Base-by-base conservation (phyloP, 495 filamentous ascomycete species). In the Lophiotrema nucula region DNA sequence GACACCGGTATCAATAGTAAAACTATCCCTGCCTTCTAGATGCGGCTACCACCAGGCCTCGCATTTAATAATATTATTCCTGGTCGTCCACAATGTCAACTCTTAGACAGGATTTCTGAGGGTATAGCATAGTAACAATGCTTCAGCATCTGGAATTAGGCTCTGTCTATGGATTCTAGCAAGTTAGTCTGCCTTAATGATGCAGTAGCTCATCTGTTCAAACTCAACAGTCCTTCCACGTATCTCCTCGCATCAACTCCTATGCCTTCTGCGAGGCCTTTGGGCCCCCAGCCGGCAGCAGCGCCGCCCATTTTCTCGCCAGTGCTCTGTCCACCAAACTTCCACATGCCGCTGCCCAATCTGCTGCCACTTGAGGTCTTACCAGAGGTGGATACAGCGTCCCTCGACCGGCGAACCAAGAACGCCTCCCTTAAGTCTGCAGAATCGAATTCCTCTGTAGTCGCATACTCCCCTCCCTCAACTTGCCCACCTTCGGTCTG, bases 231-330 rank as follows among this genome's bases (percentile, higher is more conserved):
- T 12, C 82, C 85, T 66, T 95, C 91, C 56, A 96, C 88, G 74
- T 96, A 96, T 65, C 81, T 81, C 70, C 85, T 79, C 37, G 90
- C 88, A 80, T 96, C 90, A 54, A 96, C 77, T 0, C 91, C 91
- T 62, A 96, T 85, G 3, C 91, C 91, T 70, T 92, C 89, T n/a
- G 85, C 86, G 53, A 95, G 67, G 53, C 82, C 81, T 23, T 77
- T 79, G 0, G 87, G 81, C 11, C 81, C 82, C 53, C 82, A 84
- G 24, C 83, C 68, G 11, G 53, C 66, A 0, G 52, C 56, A 18
- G 24, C 49, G 23, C 49, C 62, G 10, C 58, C 54, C 58, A 53
- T 59, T 75, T 78, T 75, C 59, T 78, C 62, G 41, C n/a, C 58
- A 23, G 60, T 55, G 3, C 44, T 47, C 19, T 31, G 27, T 31